Conservation (phyloP, 2,329 filamentous ascomycete species). For the Botrytis fabae region DNA sequence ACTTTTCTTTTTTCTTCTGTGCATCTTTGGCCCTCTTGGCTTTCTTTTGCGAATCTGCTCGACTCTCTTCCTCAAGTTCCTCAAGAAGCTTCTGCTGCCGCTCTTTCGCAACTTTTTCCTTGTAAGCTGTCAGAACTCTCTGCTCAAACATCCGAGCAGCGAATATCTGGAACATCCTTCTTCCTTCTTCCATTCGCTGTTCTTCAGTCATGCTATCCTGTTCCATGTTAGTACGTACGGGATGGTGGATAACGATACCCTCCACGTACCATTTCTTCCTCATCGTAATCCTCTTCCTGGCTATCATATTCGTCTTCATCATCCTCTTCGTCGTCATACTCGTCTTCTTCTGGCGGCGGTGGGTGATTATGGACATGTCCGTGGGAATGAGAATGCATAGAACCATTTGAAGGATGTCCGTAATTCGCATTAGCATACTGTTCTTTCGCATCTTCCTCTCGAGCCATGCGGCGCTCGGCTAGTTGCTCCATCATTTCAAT, state of each 20-base stretch:
- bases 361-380: slow-evolving; percentile 61
- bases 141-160: slow-evolving; percentile 99
- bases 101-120: slow-evolving; percentile 93
- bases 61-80: slow-evolving; percentile 83
- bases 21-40: slow-evolving; percentile 93
- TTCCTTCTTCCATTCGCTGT: slow-evolving; percentile 97
- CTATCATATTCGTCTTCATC: slow-evolving; percentile 63
- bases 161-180: slow-evolving; percentile 99
- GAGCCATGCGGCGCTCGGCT: slow-evolving; percentile 93
- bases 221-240: slow-evolving; percentile 44
- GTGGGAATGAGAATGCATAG: slow-evolving; percentile 45
- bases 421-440: slow-evolving; percentile 60
- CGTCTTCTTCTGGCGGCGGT: slow-evolving; percentile 69
- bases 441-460: slow-evolving; percentile 83
- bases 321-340: slow-evolving; percentile 62
- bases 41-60: slow-evolving; percentile 74
- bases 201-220: slow-evolving; percentile 97
- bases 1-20: slow-evolving; percentile 93
- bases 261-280: slow-evolving; percentile 68
- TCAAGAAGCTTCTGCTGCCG: slow-evolving; percentile 88
- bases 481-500: slow-evolving; percentile 99
- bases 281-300: slow-evolving; percentile 68
- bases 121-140: slow-evolving; percentile 92
- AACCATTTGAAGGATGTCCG: slow-evolving; percentile 58
- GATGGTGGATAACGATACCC: slow-evolving; percentile 27